Conservation (phyloP, 345 rosid genomes). For the Hibiscus mutabilis region DNA sequence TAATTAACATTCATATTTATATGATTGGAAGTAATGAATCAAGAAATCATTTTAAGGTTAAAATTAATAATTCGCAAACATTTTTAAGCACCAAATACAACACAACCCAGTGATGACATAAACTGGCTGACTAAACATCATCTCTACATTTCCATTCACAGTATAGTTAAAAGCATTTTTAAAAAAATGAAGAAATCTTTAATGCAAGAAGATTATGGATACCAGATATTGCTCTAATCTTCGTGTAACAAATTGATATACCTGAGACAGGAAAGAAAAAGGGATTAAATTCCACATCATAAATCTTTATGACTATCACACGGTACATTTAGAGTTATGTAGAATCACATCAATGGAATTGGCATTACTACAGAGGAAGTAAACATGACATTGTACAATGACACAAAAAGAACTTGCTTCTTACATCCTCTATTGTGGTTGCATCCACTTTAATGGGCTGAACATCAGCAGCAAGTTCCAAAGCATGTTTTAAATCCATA, state of each 20-base stretch:
- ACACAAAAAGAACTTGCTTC: constrained; percentile 19
- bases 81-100: not conserved
- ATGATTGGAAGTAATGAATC: not conserved
- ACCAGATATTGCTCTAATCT: constrained; percentile 95
- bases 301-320: not conserved
- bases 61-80: not conserved
- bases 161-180: not conserved
- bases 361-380: not conserved
- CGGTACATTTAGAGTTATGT: not conserved
- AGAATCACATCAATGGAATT: not conserved
- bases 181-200: not conserved
- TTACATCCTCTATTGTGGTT: constrained; percentile 60
- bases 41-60: not conserved
- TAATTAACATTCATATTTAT: not conserved
- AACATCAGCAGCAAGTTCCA: constrained; percentile 64
- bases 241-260: constrained; percentile 68
- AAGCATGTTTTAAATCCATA: constrained; percentile 53
- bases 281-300: not conserved
- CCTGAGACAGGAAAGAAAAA: constrained; percentile 32
- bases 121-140: not conserved
- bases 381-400: not conserved
- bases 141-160: not conserved
- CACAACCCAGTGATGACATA: not conserved
- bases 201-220: constrained; percentile 20
- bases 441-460: constrained; percentile 65